Conservation (phyloP, 2,329 filamentous ascomycete genomes). For the Sclerotinia borealis region DNA sequence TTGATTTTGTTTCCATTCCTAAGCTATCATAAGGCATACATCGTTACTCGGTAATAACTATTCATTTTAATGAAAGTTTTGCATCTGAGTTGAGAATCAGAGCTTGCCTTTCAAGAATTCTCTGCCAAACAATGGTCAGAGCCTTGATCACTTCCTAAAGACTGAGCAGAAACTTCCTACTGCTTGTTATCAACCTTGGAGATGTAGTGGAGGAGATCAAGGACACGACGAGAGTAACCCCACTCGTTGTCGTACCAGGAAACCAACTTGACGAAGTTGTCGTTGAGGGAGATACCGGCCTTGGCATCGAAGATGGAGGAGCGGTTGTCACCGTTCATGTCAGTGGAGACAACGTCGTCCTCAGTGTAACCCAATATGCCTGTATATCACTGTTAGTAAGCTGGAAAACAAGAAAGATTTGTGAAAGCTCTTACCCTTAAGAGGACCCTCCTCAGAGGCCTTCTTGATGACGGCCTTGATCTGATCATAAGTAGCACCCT, state of each 20-base stretch:
- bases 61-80: slow-evolving; percentile 11
- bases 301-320: slow-evolving; percentile 99
- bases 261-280: slow-evolving; percentile 95
- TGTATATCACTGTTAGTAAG: slow-evolving; percentile 33
- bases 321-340: slow-evolving; percentile 86
- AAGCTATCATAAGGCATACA: slow-evolving; percentile 18
- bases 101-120: slow-evolving; percentile 30
- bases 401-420: background rate
- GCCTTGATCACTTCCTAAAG: slow-evolving; percentile 18
- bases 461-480: slow-evolving; percentile 92
- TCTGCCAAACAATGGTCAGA: slow-evolving; percentile 30
- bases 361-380: slow-evolving; percentile 91
- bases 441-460: slow-evolving; percentile 72
- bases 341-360: slow-evolving; percentile 91
- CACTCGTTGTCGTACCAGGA: slow-evolving; percentile 99
- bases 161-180: slow-evolving; percentile 26
- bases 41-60: slow-evolving; percentile 6
- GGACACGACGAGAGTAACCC: slow-evolving; percentile 96
- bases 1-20: slow-evolving; percentile 8
- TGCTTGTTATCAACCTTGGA: slow-evolving; percentile 62
- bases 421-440: slow-evolving; percentile 67
- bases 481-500: slow-evolving; percentile 78
- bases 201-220: slow-evolving; percentile 75
- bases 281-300: slow-evolving; percentile 97
- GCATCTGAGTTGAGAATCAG: slow-evolving; percentile 18